These are phyloP conservation scores for Mucor lusitanicus DNA, from an alignment of 371 early-diverging fungal species.

Conservation along the genomic window DNA sequence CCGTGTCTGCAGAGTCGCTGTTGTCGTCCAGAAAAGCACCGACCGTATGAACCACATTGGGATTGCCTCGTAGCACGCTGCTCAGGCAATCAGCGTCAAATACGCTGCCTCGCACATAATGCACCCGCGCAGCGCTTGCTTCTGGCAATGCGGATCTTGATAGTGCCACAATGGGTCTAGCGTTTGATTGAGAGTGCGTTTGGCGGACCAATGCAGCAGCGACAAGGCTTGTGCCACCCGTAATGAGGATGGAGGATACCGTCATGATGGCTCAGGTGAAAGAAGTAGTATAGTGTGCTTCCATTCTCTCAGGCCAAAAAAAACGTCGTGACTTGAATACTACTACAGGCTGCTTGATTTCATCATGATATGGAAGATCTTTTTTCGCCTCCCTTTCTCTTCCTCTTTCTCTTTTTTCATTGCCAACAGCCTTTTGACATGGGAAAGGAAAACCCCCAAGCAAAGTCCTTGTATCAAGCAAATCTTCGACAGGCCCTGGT, in stretches of 20 bases:
- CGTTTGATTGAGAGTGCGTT: neutral
- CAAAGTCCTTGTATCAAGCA: conserved; percentile 22
- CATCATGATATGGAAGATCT: too few species aligned
- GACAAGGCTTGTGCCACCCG: neutral
- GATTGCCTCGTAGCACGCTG: neutral
- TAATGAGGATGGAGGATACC: neutral
- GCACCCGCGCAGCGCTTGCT: neutral
- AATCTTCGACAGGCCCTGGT: conserved; percentile 48
- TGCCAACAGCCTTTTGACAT: neutral
- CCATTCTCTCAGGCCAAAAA: neutral
- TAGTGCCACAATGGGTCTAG: neutral
- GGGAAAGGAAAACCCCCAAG: conserved; percentile 12
- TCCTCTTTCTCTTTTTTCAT: neutral
- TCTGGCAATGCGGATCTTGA: neutral
- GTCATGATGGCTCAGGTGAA: neutral
- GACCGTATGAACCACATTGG: neutral
- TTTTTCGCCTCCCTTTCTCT: neutral
- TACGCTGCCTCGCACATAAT: neutral
- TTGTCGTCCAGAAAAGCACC: neutral
- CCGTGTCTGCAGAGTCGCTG: neutral
- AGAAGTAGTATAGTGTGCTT: neutral
- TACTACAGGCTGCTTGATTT: neutral
- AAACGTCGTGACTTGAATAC: neutral
- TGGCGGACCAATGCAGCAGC: neutral
- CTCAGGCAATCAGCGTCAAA: neutral